phyloP scores from a whole-genome alignment of 225 moss, liverwort and hornwort species.

The Thuidium tamariscinum region DNA sequence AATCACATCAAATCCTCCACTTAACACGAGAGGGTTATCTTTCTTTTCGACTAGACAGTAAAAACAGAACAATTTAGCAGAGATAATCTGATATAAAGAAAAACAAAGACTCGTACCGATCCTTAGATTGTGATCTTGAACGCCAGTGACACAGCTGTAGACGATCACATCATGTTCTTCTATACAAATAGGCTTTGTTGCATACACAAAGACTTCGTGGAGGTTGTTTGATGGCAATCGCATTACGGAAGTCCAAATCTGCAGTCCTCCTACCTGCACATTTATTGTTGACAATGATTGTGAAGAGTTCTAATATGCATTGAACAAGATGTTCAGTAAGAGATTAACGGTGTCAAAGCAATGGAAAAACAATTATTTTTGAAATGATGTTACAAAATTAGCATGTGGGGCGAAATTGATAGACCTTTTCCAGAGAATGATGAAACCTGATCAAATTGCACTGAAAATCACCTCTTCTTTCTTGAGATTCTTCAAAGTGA shows the following conservation, averaged over 20 bases:
- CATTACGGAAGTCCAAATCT: background rate
- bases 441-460: background rate
- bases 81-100: background rate
- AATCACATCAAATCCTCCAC: background rate
- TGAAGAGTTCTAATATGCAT: background rate
- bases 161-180: background rate
- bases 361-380: background rate
- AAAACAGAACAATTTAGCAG: background rate
- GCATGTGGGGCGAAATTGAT: background rate
- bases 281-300: background rate
- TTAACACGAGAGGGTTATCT: background rate
- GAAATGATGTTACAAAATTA: background rate
- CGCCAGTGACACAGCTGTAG: background rate
- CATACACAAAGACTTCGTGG: background rate
- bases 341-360: background rate
- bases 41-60: background rate
- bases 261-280: background rate
- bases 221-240: background rate
- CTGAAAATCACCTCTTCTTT: background rate
- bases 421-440: background rate
- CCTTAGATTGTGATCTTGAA: conserved; percentile 3
- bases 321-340: background rate
- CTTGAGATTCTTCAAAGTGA: background rate
- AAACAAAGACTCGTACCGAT: background rate
- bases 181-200: background rate